These are phyloP conservation scores for Candida yuanshanica DNA, from an alignment of 805 yeast genomes.

Conservation along the genomic window DNA sequence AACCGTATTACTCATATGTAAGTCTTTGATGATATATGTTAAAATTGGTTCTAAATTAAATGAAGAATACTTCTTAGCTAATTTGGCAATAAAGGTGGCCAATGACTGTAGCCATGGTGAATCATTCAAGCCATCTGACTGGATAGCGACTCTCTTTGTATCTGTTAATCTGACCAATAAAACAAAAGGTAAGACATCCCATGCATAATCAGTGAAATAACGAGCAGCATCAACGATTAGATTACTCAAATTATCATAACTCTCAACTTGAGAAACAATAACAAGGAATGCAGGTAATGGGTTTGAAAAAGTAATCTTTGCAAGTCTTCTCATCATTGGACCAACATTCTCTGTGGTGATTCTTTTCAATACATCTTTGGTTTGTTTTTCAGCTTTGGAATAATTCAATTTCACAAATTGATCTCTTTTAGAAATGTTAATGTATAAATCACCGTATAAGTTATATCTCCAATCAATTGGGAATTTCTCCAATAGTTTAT, in stretches of 20 bases:
- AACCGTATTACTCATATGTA: constrained; percentile 53
- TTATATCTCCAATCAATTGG: constrained; percentile 63
- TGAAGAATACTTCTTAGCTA: constrained; percentile 46
- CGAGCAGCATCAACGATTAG: constrained; percentile 75
- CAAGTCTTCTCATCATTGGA: constrained; percentile 65
- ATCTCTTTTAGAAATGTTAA: constrained; percentile 49
- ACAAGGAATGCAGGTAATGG: constrained; percentile 75
- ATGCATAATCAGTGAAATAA: constrained; percentile 68
- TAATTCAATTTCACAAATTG: constrained; percentile 52
- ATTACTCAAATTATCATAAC: constrained; percentile 80
- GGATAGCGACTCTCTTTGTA: constrained; percentile 57
- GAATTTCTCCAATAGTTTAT: constrained; percentile 43
- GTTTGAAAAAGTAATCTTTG: constrained; percentile 66
- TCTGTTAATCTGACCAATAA: constrained; percentile 64
- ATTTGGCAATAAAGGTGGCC: constrained; percentile 69
- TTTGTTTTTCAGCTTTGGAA: constrained; percentile 67
- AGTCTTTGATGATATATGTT: constrained; percentile 51
- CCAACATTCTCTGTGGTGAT: constrained; percentile 74
- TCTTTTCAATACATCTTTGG: constrained; percentile 73
- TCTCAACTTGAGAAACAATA: constrained; percentile 76
- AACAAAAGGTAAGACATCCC: constrained; percentile 80
- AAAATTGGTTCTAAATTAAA: constrained; percentile 64
- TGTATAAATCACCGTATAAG: constrained; percentile 73
- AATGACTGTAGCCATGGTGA: constrained; percentile 83
- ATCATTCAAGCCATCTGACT: constrained; percentile 74